A percentile compares a stretch with the other conserved stretches of the same genome.
Evolutionary conservation across 371 early-diverging fungal species (phyloP).

Genomic region (Dentiscutata heterogama): DNA sequence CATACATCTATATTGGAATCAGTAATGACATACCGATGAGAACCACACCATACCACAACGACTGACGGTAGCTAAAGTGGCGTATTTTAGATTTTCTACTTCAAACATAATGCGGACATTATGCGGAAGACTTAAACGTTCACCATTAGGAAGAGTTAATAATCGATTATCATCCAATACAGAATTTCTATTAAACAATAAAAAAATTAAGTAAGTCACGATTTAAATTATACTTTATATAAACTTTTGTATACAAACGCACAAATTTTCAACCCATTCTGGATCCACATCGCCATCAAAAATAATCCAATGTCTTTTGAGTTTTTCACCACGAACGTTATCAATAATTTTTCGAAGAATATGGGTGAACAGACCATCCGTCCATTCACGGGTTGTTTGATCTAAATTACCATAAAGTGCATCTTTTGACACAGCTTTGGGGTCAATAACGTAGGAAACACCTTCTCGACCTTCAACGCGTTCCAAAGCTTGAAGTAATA

Average conservation of each 20-base stretch:
- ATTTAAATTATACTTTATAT: too few relatives aligned
- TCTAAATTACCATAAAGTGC: conserved; percentile 96
- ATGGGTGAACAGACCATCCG: conserved; percentile 98
- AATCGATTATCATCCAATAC: conserved; percentile 98
- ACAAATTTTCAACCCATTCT: conserved; percentile 99
- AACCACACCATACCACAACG: conserved; percentile 99
- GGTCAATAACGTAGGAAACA: conserved; percentile 94
- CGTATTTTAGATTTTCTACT: conserved; percentile 96
- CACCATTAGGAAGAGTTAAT: conserved; percentile 98
- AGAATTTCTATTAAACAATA: conserved; percentile 47
- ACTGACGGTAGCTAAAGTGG: conserved; percentile 98
- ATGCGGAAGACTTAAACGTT: conserved; percentile 94
- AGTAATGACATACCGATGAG: conserved; percentile 54
- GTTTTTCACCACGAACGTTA: conserved; percentile 96
- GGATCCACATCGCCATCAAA: conserved; percentile 99
- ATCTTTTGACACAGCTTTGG: conserved; percentile 98
- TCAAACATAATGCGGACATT: conserved; percentile 99
- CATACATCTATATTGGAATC: too few relatives aligned
- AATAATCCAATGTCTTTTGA: conserved; percentile 97
- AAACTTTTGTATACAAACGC: too few relatives aligned
- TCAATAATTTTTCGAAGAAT: conserved; percentile 97
- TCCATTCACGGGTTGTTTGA: conserved; percentile 99
- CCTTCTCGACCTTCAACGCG: conserved; percentile 91
- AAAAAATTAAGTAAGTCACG: background rate
- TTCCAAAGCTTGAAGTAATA: conserved; percentile 90